Conservation (phyloP, 1,139 yeast species). For the Blastobotrys apis region DNA sequence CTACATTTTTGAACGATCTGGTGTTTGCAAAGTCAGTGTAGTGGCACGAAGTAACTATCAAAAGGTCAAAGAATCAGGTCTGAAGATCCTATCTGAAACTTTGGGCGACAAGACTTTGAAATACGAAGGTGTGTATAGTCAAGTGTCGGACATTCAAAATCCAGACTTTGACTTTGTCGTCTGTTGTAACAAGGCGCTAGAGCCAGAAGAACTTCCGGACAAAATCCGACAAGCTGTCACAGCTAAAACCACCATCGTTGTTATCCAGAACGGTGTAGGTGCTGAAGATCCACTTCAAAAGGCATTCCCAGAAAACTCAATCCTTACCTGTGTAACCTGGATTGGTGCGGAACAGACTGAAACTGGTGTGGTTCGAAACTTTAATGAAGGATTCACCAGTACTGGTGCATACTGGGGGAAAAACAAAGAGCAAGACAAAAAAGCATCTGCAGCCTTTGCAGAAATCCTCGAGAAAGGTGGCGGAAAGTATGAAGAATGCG, state of each 20-base stretch:
- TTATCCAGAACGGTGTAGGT: slow-evolving; percentile 64
- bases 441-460: slow-evolving; percentile 14
- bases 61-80: slow-evolving; percentile 39
- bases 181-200: slow-evolving; percentile 62
- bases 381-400: slow-evolving; percentile 43
- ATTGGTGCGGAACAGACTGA: slow-evolving; percentile 48
- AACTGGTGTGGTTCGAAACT: slow-evolving; percentile 44
- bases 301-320: slow-evolving; percentile 49
- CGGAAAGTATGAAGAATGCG: slow-evolving; percentile 17
- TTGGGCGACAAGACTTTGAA: slow-evolving; percentile 42
- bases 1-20: slow-evolving; percentile 19
- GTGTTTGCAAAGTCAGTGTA: slow-evolving; percentile 43
- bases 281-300: slow-evolving; percentile 53
- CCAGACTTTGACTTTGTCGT: slow-evolving; percentile 54
- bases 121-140: slow-evolving; percentile 28
- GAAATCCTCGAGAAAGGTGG: slow-evolving; percentile 17
- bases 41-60: slow-evolving; percentile 58
- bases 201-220: slow-evolving; percentile 50
- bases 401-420: slow-evolving; percentile 45
- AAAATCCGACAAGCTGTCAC: slow-evolving; percentile 50
- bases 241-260: slow-evolving; percentile 48
- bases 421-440: slow-evolving; percentile 13
- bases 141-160: slow-evolving; percentile 35
- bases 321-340: slow-evolving; percentile 58
- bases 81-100: slow-evolving; percentile 44